Base-by-base conservation (phyloP, 2,329 filamentous ascomycete genomes). In the Colletotrichum echinochloae region DNA sequence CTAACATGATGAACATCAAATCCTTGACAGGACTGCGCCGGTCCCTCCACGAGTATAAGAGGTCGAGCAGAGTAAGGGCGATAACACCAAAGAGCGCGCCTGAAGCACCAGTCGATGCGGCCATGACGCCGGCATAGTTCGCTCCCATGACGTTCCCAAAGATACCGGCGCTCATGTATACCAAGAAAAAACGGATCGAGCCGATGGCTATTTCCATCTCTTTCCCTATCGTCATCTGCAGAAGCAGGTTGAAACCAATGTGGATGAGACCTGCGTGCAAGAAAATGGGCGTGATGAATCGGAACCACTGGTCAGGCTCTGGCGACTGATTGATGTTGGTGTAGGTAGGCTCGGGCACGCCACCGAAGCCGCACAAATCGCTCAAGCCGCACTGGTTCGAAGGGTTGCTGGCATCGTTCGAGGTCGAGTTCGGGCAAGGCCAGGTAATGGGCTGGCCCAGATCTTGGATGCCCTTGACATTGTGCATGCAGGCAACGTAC, bases 211-310 rank as follows among this genome's bases (percentile, higher is more conserved):
- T 89, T 80, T 99, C 96, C 89, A 99, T 97, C 76, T 99, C 96
- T 49, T 92, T 91, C 37, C 92, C 96, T 65, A 98, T 88, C 0
- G 94, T 97, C 77, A 98, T 82, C 80, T 99, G 96, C 28, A 98
- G 87, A 9, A 98, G 87, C 82, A 99, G 87, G 81, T 99, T 99
- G 87, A 98, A 98, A 20, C 90, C 93, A 69, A 99, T 98, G 78
- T 99, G 96, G 73, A 99, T 91, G 66, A 99, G 83, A 18, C 96
- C 96, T 1, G 94, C 94, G 77, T 99, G 96, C 76, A 99, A 85
- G 83, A 99, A 99, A 72, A 99, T 98, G 48, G 96, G 95, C 1
- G 92, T 84, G 77, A 99, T 98, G 83, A 99, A 98, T 71, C 96
- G 92, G 82, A 89, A 99, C 96, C 96, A 99, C 80, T 99, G 96